These are phyloP conservation scores for Bacterosira constricta DNA, from an alignment of 108 stramenopile species.

Conservation along the genomic window DNA sequence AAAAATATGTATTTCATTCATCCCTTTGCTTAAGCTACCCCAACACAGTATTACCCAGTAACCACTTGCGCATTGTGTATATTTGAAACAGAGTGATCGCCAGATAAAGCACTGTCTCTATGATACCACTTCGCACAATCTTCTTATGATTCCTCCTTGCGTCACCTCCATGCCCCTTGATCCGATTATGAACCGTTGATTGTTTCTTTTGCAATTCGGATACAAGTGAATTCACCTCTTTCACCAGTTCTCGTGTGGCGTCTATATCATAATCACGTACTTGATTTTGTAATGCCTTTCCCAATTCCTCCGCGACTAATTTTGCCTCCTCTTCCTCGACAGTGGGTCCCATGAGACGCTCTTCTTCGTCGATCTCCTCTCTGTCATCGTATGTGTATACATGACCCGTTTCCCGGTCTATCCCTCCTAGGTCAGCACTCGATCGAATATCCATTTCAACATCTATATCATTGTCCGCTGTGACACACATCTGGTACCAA, in stretches of 20 bases:
- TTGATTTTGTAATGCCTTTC: conserved; percentile 39
- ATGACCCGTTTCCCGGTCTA: conserved; percentile 60
- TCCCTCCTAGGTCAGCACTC: conserved; percentile 61
- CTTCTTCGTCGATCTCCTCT: conserved; percentile 57
- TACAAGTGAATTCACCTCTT: conserved; percentile 21
- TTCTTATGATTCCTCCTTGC: conserved; percentile 75
- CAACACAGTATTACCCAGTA: conserved; percentile 36
- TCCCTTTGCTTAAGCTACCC: no score
- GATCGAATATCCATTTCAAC: conserved; percentile 77
- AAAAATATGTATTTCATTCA: no score
- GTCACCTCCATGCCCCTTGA: conserved; percentile 53
- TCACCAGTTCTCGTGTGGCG: conserved; percentile 10
- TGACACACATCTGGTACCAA: conserved; percentile 80
- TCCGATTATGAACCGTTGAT: conserved; percentile 49
- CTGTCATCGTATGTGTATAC: conserved; percentile 63
- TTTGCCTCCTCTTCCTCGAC: conserved; percentile 15
- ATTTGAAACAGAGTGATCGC: conserved; percentile 79
- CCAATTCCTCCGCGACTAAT: conserved; percentile 13
- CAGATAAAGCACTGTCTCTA: conserved; percentile 79
- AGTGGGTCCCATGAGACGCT: conserved; percentile 43
- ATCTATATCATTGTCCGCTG: conserved; percentile 41
- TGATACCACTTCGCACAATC: conserved; percentile 73
- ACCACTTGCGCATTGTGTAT: conserved; percentile 84
- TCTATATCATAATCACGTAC: conserved; percentile 56
- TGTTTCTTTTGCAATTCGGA: conserved; percentile 18